A percentile compares a stretch with the other conserved stretches of the same genome.
phyloP scores from a whole-genome alignment of 371 early-diverging fungal species.

The Scutellospora calospora region DNA sequence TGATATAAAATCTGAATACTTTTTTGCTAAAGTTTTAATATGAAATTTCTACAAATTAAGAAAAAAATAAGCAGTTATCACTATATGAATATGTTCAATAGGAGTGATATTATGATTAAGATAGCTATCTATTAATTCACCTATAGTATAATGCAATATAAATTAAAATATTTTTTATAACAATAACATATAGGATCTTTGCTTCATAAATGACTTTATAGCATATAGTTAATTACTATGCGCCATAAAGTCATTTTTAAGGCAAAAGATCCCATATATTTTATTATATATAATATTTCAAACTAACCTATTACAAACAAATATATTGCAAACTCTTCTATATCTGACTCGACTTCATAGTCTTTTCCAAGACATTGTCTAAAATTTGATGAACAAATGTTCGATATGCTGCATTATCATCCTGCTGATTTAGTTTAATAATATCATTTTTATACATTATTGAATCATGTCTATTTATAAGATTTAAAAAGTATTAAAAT shows the following conservation, averaged over 20 bases:
- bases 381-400: neutral
- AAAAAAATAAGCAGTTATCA: neutral
- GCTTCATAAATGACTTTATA: too few relatives aligned
- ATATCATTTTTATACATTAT: slow-evolving; percentile 2
- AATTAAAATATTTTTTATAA: neutral
- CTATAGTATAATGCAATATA: neutral
- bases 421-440: neutral
- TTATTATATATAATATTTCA: neutral
- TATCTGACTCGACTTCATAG: neutral
- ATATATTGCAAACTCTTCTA: neutral
- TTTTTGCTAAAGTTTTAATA: neutral
- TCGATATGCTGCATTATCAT: neutral
- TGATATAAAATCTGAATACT: slow-evolving; percentile 1
- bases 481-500: neutral
- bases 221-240: too few relatives aligned
- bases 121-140: neutral
- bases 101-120: neutral
- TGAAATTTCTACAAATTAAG: too few relatives aligned
- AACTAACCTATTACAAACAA: neutral
- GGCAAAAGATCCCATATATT: neutral
- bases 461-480: neutral
- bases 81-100: neutral
- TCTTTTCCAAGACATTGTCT: neutral
- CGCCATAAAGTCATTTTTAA: too few relatives aligned
- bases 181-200: too few relatives aligned